phyloP scores from a whole-genome alignment of 2,329 filamentous ascomycete species.

The Microsporum ferrugineum region DNA sequence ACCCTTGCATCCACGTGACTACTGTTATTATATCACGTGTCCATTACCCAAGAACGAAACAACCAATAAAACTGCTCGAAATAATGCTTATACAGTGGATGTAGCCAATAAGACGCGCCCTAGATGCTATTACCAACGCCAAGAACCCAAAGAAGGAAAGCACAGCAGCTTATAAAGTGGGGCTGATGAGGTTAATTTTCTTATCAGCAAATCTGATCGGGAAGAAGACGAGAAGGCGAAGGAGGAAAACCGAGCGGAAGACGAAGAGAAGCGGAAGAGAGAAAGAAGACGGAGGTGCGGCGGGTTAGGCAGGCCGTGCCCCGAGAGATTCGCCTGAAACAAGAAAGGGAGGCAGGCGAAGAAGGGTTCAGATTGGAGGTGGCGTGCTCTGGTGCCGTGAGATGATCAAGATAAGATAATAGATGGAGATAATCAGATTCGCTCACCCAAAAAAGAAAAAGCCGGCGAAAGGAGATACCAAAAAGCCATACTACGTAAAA shows the following conservation, averaged over 20 bases:
- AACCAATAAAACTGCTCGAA: conserved; percentile 1
- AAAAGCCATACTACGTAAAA: not conserved
- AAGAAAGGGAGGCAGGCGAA: not conserved
- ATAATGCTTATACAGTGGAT: conserved; percentile 1
- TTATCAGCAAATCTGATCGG: conserved; percentile 1
- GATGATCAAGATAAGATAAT: conserved; percentile 7
- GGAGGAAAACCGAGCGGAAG: not conserved
- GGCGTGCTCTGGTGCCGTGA: not conserved
- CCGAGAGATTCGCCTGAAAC: no score
- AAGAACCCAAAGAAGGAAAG: conserved; percentile 1
- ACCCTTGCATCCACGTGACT: not conserved
- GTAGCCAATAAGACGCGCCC: conserved; percentile 1
- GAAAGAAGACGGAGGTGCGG: not conserved
- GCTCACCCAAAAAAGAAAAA: not conserved
- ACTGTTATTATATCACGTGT: not conserved
- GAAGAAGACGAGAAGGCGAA: not conserved
- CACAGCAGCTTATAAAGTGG: not conserved
- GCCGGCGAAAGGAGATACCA: not conserved
- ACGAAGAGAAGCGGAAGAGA: not conserved
- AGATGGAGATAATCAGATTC: not conserved
- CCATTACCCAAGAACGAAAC: not conserved
- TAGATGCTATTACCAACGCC: conserved; percentile 2
- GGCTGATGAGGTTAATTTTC: conserved; percentile 2
- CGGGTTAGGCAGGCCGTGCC: not conserved
- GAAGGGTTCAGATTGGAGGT: not conserved